phyloP scores from a whole-genome alignment of 495 filamentous ascomycete genomes.

The Tuber magnatum region DNA sequence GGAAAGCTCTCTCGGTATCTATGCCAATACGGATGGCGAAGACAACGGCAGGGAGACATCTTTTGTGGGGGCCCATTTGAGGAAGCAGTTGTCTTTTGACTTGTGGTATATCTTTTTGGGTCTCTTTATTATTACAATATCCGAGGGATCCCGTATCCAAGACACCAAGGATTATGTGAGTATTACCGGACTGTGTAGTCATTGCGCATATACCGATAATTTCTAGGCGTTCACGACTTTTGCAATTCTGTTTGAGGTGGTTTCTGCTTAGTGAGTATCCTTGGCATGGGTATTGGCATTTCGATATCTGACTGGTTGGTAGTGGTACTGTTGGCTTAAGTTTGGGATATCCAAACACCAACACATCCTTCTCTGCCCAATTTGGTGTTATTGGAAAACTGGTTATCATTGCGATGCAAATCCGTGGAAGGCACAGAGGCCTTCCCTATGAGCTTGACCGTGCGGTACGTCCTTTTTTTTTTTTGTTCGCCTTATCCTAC shows the following conservation, averaged over 20 bases:
- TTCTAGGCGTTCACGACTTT: conserved; percentile 47
- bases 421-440: conserved; percentile 85
- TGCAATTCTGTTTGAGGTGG: conserved; percentile 49
- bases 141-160: conserved; percentile 49
- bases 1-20: conserved; percentile 64
- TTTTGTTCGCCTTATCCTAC: not conserved
- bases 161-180: conserved; percentile 47
- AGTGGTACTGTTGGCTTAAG: conserved; percentile 87
- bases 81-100: conserved; percentile 57
- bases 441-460: conserved; percentile 87
- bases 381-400: conserved; percentile 79
- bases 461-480: conserved; percentile 44
- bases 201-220: not conserved
- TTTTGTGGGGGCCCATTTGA: conserved; percentile 53
- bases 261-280: conserved; percentile 45
- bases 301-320: conserved; percentile 38
- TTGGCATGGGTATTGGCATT: not conserved
- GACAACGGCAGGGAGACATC: conserved; percentile 42
- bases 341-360: conserved; percentile 66
- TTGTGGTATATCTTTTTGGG: conserved; percentile 61
- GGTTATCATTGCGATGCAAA: conserved; percentile 86
- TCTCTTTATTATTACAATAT: conserved; percentile 54
- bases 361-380: conserved; percentile 71
- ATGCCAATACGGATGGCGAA: conserved; percentile 44
- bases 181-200: conserved; percentile 3